These are phyloP conservation scores for Auricularia sp. DNA, from an alignment of 768 basidiomycete species.

Conservation along the genomic window DNA sequence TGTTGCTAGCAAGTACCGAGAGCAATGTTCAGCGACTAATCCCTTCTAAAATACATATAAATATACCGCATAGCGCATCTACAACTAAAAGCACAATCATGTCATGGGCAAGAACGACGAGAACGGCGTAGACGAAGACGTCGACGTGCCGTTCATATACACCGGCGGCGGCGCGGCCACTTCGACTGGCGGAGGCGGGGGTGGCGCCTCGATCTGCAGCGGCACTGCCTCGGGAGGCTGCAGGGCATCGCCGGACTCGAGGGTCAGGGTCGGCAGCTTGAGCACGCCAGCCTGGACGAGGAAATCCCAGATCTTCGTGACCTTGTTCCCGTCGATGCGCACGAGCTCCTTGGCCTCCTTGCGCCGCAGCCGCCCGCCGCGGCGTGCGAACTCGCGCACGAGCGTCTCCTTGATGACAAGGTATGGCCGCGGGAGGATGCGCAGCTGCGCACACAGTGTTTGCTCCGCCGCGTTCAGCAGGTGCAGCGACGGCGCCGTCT, in stretches of 20 bases:
- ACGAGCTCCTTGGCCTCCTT: constrained; percentile 84
- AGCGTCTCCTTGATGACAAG: constrained; percentile 92
- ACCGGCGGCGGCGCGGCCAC: too few species aligned
- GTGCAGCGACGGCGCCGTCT: constrained; percentile 82
- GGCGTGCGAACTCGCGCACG: constrained; percentile 83
- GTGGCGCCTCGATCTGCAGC: too few species aligned
- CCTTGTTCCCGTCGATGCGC: constrained; percentile 91
- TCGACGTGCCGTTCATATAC: too few species aligned
- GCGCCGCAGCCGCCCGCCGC: constrained; percentile 79
- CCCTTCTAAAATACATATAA: too few species aligned
- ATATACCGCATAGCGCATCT: too few species aligned
- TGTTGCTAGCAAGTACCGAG: too few species aligned
- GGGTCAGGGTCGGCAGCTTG: neutral
- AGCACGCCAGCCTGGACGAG: constrained; percentile 65
- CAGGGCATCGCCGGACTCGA: neutral
- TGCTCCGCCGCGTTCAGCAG: constrained; percentile 85
- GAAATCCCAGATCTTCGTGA: constrained; percentile 87
- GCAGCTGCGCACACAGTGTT: constrained; percentile 74
- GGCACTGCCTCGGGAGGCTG: neutral
- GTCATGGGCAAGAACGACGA: too few species aligned
- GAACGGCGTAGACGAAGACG: too few species aligned
- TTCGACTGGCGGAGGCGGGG: too few species aligned
- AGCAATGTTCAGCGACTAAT: too few species aligned
- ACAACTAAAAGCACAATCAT: too few species aligned
- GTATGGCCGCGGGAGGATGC: constrained; percentile 91